These are phyloP conservation scores for Chlorella sorokiniana DNA, from an alignment of 139 green algal genomes.

Conservation along the genomic window DNA sequence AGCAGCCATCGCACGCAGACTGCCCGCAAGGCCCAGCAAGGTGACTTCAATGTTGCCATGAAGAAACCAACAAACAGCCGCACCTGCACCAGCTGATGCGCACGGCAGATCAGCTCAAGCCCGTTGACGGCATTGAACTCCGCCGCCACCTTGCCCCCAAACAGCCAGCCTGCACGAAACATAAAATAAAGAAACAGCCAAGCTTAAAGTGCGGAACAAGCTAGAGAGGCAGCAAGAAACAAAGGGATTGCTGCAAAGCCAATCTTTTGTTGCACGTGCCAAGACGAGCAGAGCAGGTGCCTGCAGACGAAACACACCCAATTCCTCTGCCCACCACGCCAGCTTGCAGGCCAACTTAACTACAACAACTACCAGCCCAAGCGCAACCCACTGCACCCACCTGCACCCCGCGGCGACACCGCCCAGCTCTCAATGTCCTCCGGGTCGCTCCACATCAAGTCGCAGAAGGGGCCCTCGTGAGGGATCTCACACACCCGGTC, in stretches of 20 bases:
- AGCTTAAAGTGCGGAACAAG: too few species aligned
- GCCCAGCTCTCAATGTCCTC: conserved; percentile 99
- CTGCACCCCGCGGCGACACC: conserved; percentile 87
- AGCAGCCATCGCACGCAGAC: too few species aligned
- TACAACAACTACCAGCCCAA: too few species aligned
- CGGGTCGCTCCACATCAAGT: conserved; percentile 99
- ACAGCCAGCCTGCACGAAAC: conserved; percentile 90
- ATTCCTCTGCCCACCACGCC: too few species aligned
- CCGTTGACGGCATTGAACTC: conserved; percentile 98
- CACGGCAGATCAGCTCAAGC: conserved; percentile 94
- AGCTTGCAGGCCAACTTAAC: too few species aligned
- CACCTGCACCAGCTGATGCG: conserved; percentile 95
- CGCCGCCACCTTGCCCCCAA: conserved; percentile 87
- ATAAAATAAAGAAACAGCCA: not conserved
- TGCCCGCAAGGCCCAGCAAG: too few species aligned
- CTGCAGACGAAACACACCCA: not conserved
- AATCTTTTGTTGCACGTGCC: too few species aligned
- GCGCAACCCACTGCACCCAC: too few species aligned
- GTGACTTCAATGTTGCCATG: not conserved
- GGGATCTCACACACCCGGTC: conserved; percentile 98
- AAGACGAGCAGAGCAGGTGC: too few species aligned
- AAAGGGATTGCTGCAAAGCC: too few species aligned
- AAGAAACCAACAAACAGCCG: not conserved
- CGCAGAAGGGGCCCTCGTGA: conserved; percentile 96
- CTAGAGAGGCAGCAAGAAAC: too few species aligned